Evolutionary conservation across 2,329 filamentous ascomycete species (phyloP), one percentile per base, ranked within the genome.

Genomic region (Ophiostoma australiae): DNA sequence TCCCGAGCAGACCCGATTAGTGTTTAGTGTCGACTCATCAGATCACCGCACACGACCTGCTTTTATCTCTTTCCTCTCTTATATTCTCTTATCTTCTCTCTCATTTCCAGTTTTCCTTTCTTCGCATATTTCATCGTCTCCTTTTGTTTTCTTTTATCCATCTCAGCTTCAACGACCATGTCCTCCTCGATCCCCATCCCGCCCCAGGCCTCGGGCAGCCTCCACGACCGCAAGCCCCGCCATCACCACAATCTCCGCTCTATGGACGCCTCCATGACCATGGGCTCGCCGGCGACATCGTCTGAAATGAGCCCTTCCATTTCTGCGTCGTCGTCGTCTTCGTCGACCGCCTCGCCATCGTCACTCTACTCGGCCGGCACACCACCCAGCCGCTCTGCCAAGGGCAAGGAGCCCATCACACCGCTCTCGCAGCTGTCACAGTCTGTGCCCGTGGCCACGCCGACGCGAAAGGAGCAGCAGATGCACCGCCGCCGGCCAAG

Each of bases 101-200:
- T 15, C 8, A 8, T 55, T 15, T 27, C n/a, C 7, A 4, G 7
- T 27, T 63, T 11, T 33, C 15, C 11, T 13, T 35, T 37, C 33
- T 39, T 6, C 2, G 61, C 20, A 10, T 66, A 10, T 31, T 15
- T 13, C 8, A 17, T n/a, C 33, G 2, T 33, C 37, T 67, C n/a
- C 20, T 33, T 48, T 41, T 33, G 13, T 31, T 41, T 66, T 11
- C 41, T 55, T 48, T 39, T 48, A 15, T 37, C 13, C 20, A n/a
- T 33, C 31, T 17, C 17, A 5, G n/a, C 48, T 23, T 44, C 35
- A n/a, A 33, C 39, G 20, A 80, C 74, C 75, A 88, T 90, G 87
- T 89, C 88, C 72, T 89, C 89, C 72, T 90, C 88, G 72, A 92
- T 92, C 80, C 83, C 85, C 74, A 92, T 93, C 75, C 90, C 89